Evolutionary conservation across 768 basidiomycete genomes (phyloP).

Genomic region (Cystobasidium tubakii): DNA sequence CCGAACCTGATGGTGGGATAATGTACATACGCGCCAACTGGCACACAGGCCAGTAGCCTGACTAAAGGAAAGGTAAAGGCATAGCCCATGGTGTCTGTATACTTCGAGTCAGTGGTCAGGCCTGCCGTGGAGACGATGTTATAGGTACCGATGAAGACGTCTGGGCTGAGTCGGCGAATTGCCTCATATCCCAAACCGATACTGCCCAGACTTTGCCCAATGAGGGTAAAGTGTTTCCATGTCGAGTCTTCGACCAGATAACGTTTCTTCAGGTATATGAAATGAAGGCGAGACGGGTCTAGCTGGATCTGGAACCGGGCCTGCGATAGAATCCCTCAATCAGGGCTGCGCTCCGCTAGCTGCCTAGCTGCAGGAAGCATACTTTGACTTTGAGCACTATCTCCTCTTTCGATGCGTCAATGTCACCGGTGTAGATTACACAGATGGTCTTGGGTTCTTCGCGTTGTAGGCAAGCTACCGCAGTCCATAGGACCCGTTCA

Average conservation of each 20-base stretch:
- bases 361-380: too few species aligned
- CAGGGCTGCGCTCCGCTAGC: too few species aligned
- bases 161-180: conserved; percentile 65
- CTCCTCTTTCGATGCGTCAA: conserved; percentile 67
- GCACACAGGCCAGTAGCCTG: conserved; percentile 59
- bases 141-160: conserved; percentile 76
- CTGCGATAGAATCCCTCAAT: conserved; percentile 50
- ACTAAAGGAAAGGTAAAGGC: conserved; percentile 86
- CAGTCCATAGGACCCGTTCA: conserved; percentile 91
- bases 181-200: conserved; percentile 79
- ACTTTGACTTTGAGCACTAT: conserved; percentile 81
- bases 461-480: conserved; percentile 68
- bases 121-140: too few species aligned
- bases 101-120: conserved; percentile 9
- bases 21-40: conserved; percentile 85
- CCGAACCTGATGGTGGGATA: conserved; percentile 71
- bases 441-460: conserved; percentile 62
- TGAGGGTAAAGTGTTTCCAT: conserved; percentile 84
- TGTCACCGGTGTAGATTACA: conserved; percentile 85
- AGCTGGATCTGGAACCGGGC: conserved; percentile 73
- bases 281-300: conserved; percentile 62
- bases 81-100: conserved; percentile 91
- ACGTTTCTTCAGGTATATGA: conserved; percentile 71
- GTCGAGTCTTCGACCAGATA: conserved; percentile 68
- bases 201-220: conserved; percentile 85